phyloP scores from a whole-genome alignment of 306 rosid species.

The Quercus robur region DNA sequence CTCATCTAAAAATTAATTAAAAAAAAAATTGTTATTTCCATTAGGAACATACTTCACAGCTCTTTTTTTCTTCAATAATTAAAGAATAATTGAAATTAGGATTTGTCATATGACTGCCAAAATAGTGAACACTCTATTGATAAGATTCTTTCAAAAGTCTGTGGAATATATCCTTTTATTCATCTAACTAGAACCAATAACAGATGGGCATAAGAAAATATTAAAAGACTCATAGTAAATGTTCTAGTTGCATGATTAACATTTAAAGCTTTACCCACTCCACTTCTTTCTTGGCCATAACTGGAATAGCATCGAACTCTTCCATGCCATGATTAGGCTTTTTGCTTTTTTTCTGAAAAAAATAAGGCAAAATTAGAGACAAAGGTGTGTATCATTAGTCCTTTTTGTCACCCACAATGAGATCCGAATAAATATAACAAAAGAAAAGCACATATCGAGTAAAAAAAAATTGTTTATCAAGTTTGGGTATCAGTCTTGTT shows the following conservation, averaged over 20 bases:
- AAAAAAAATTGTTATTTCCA: no score
- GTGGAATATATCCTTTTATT: background rate
- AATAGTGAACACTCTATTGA: background rate
- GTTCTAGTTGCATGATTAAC: background rate
- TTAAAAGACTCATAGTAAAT: background rate
- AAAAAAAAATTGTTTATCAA: no score
- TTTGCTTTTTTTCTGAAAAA: conserved; percentile 15
- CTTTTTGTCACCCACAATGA: no score
- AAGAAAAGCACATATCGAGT: no score
- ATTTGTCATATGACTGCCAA: background rate
- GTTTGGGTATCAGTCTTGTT: no score
- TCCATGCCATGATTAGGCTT: conserved; percentile 6
- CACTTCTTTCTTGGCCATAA: conserved; percentile 13
- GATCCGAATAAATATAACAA: no score
- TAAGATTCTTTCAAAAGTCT: background rate
- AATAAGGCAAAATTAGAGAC: background rate
- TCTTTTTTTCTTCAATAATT: conserved; percentile 1
- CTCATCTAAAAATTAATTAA: background rate
- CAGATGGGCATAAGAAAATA: background rate
- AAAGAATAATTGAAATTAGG: background rate
- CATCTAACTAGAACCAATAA: background rate
- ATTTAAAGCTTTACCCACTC: conserved; percentile 21
- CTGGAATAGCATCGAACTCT: conserved; percentile 17
- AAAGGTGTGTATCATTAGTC: background rate
- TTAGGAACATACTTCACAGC: no score